phyloP scores from a whole-genome alignment of 2,329 filamentous ascomycete species.

The Tolypocladium paradoxum region DNA sequence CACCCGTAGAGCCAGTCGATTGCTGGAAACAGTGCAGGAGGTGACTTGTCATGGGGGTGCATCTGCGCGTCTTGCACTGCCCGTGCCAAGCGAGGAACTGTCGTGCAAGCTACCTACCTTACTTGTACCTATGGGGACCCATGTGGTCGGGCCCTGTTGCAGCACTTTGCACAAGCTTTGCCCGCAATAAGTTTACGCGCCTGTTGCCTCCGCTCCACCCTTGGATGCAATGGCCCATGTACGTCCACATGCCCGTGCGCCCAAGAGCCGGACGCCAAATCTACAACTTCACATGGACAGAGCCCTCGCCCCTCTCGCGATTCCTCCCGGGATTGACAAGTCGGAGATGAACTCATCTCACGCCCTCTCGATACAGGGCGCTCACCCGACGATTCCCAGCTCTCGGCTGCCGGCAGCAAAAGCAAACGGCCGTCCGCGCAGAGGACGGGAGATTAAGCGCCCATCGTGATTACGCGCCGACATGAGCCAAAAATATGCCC shows the following conservation, averaged over 20 bases:
- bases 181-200: not conserved
- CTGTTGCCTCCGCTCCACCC: no score
- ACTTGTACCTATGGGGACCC: no score
- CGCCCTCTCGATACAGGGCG: not conserved
- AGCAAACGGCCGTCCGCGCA: not conserved
- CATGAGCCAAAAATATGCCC: not conserved
- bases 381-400: not conserved
- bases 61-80: no score
- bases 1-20: no score
- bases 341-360: not conserved
- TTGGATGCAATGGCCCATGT: not conserved
- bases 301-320: not conserved
- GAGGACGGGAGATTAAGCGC: not conserved
- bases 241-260: not conserved
- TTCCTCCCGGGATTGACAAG: not conserved
- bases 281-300: not conserved
- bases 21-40: no score
- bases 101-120: no score
- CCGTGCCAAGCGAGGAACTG: no score
- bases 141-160: no score
- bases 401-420: not conserved
- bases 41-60: no score
- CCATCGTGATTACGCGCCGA: not conserved
- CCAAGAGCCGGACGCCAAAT: not conserved
- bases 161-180: no score